Evolutionary conservation across 2,329 filamentous ascomycete species (phyloP), one percentile per base, ranked within the genome.

Genomic region (Thelonectria rubi): DNA sequence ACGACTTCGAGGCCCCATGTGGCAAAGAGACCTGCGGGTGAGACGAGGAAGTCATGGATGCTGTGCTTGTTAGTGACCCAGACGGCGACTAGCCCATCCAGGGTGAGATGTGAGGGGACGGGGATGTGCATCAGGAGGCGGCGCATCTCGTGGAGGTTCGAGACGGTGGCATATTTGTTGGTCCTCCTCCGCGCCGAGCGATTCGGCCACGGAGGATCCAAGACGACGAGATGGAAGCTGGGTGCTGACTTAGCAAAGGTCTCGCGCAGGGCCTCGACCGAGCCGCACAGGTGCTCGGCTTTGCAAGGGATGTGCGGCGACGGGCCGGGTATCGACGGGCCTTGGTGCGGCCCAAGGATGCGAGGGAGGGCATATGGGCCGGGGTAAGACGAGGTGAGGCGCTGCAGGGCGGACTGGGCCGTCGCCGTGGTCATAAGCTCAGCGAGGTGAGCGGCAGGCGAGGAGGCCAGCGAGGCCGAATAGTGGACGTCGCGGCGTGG

Each of bases 201-300:
- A 72, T 93, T 94, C 0, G 91, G 91, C 91, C 92, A 94, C 1
- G 92, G 91, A 3, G 92, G 92, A 72, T 94, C 91, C 18, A 94
- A 78, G 8, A 93, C 74, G 39, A 94, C 80, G 46, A 94, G 79
- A 65, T 91, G 80, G 74, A 94, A 93, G 7, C 74, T 69, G 18
- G 84, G 81, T 2, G 83, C 80, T 3, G 70, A 72, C 14, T 75
- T 66, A 1, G 80, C 65, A 65, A 88, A 83, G 0, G 65, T 63
- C 2, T 73, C 68, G 39, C 80, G 74, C 46, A 76, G 76, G 5
- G 77, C 79, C 63, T 73, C 75, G 65, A 82, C 83, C 65, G 74
- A 80, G 20, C 86, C 85, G 8, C 82, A 74, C 18, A 89, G 76
- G 68, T 82, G 79, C 14, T 74, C 69, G 39, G 81, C 78, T 14